Evolutionary conservation across 495 filamentous ascomycete species (phyloP).

Genomic region (Talaromyces ruber): DNA sequence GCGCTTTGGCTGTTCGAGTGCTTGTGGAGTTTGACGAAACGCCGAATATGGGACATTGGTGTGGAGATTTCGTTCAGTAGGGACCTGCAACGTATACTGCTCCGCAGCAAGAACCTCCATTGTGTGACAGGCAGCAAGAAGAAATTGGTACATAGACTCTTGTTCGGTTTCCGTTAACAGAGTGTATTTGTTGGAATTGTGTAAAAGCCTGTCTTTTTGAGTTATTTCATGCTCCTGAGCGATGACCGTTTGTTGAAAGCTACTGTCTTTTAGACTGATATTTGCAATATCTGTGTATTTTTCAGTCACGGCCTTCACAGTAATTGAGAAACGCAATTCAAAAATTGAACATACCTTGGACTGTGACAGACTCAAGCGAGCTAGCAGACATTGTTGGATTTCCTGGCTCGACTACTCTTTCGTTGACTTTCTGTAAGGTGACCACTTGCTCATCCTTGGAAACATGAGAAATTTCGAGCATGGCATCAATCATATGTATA

Average conservation of each 20-base stretch:
- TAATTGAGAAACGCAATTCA: not conserved
- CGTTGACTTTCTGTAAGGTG: not conserved
- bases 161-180: not conserved
- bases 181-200: not conserved
- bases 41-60: not conserved
- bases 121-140: not conserved
- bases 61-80: not conserved
- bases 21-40: not conserved
- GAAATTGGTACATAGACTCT: not conserved
- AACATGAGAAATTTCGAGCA: not conserved
- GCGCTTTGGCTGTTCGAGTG: not conserved
- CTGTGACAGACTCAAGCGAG: not conserved
- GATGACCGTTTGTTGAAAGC: not conserved
- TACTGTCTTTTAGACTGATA: not conserved
- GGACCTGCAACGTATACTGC: not conserved
- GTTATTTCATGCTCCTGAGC: not conserved
- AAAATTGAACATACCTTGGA: not conserved
- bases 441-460: not conserved
- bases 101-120: not conserved
- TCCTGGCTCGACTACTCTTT: not conserved
- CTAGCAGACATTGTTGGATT: not conserved
- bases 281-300: not conserved
- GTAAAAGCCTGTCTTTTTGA: not conserved
- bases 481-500: not conserved
- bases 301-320: not conserved